Evolutionary conservation across 495 filamentous ascomycete species (phyloP).

Genomic region (Aspergillus baeticus): DNA sequence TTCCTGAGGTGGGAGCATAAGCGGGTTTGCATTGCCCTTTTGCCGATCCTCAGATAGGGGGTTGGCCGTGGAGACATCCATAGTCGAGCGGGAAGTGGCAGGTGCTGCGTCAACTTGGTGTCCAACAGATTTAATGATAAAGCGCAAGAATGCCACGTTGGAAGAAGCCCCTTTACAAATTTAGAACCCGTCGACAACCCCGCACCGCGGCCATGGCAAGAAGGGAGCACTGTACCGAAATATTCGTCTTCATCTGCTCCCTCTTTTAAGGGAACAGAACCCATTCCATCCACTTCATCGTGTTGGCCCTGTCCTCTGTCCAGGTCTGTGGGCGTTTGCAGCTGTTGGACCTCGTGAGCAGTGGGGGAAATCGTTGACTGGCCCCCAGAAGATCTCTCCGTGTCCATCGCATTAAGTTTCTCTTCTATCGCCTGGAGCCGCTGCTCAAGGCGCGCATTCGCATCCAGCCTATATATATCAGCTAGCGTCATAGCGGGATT

Average conservation of each 20-base stretch:
- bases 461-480: not conserved
- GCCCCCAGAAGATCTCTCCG: not conserved
- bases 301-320: not conserved
- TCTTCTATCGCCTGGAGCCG: not conserved
- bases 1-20: not conserved
- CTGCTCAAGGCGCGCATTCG: not conserved
- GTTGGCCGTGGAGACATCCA: not conserved
- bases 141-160: not conserved
- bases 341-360: not conserved
- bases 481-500: no score
- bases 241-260: slow-evolving; percentile 1
- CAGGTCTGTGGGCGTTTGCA: not conserved
- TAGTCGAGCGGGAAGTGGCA: not conserved
- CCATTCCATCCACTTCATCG: slow-evolving; percentile 5
- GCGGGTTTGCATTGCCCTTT: no score
- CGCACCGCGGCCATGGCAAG: not conserved
- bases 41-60: not conserved
- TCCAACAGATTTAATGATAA: not conserved
- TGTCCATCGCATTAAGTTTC: not conserved
- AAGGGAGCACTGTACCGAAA: not conserved
- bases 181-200: no score
- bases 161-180: not conserved
- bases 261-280: not conserved
- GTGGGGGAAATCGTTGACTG: not conserved
- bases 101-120: no score